Percentiles rank a stretch among this genome's conserved stretches.
Conservation (phyloP, 2,329 filamentous ascomycete genomes). For the Neonectria hederae region DNA sequence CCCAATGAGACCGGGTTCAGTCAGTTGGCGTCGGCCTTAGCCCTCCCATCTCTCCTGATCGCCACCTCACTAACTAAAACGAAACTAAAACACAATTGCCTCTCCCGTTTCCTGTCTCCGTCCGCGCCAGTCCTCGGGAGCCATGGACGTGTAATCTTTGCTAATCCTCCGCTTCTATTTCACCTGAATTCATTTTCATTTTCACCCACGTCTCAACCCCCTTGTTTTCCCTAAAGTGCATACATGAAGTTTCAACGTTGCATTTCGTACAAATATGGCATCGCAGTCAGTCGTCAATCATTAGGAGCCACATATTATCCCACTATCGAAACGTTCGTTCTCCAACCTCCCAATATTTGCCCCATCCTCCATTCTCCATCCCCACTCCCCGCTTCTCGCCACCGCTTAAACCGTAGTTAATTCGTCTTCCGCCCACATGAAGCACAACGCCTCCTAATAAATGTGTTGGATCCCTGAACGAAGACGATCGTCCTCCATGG, state of each 20-base stretch:
- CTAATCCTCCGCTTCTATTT: conserved; percentile 2
- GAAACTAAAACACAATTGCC: conserved; percentile 14
- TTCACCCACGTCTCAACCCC: conserved; percentile 15
- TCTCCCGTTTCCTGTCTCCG: conserved; percentile 1
- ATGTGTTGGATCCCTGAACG: background rate
- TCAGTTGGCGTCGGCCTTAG: background rate
- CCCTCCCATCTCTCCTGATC: background rate
- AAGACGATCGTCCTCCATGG: conserved; percentile 13
- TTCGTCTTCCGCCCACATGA: conserved; percentile 8
- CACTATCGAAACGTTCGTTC: conserved; percentile 4
- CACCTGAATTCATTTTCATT: background rate
- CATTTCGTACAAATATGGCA: background rate
- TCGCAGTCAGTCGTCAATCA: background rate
- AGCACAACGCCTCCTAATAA: background rate
- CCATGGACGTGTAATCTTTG: background rate
- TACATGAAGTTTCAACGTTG: background rate
- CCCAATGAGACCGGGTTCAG: background rate
- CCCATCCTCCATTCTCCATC: conserved; percentile 9
- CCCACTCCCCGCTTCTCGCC: conserved; percentile 13
- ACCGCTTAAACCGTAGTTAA: conserved; percentile 5
- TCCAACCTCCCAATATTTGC: conserved; percentile 14
- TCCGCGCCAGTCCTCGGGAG: background rate
- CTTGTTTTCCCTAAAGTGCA: conserved; percentile 4
- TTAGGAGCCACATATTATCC: conserved; percentile 5
- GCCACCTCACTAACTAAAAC: background rate